These are phyloP conservation scores for Vachellia collinsii DNA, from an alignment of 306 rosid species.

Conservation along the genomic window DNA sequence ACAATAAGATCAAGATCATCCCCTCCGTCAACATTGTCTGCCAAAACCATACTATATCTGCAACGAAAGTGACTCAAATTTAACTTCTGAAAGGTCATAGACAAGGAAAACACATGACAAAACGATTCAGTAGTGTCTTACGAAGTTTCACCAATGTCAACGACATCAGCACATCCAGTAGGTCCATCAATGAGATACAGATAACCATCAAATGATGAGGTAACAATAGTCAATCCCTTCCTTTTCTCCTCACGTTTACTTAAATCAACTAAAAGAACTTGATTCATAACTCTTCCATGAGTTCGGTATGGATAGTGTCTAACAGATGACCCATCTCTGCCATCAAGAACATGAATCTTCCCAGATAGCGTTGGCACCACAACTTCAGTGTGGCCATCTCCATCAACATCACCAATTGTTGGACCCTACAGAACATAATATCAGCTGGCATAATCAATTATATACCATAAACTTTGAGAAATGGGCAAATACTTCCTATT, in stretches of 20 bases:
- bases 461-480: conserved; percentile 14
- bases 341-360: conserved; percentile 89
- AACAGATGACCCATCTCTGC: conserved; percentile 87
- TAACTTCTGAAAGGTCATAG: conserved; percentile 26
- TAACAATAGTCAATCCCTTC: conserved; percentile 88
- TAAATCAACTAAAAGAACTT: conserved; percentile 89
- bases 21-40: conserved; percentile 99
- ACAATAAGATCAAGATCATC: conserved; percentile 97
- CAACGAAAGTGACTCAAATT: conserved; percentile 33
- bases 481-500: conserved; percentile 2
- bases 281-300: conserved; percentile 95
- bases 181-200: conserved; percentile 95
- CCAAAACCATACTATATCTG: conserved; percentile 99
- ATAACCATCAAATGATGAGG: conserved; percentile 95
- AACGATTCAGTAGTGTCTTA: conserved; percentile 52
- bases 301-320: conserved; percentile 87
- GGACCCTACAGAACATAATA: conserved; percentile 70
- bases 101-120: conserved; percentile 25
- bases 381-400: conserved; percentile 94
- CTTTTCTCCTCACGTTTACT: conserved; percentile 73
- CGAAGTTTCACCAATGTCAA: conserved; percentile 99
- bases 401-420: conserved; percentile 88
- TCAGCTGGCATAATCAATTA: conserved; percentile 25
- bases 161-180: conserved; percentile 94
- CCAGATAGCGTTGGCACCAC: conserved; percentile 94